Conservation (phyloP, 2,329 filamentous ascomycete genomes). For the Pseudogymnoascus sp. region DNA sequence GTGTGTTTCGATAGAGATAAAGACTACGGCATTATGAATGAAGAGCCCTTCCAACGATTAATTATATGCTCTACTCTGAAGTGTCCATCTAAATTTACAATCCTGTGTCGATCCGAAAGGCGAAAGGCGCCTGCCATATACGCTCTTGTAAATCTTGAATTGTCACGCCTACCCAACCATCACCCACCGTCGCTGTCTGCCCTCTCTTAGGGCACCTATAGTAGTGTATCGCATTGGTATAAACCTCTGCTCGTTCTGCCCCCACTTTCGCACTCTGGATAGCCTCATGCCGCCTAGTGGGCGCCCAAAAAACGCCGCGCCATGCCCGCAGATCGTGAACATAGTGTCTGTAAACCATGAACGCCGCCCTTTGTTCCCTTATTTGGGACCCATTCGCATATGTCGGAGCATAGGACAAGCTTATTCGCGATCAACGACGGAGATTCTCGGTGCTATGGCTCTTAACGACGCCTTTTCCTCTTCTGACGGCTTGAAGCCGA, state of each 20-base stretch:
- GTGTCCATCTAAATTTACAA: not conserved
- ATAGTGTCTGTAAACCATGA: not conserved
- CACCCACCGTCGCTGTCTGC: not conserved
- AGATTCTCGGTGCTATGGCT: constrained; percentile 54
- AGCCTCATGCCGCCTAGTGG: not conserved
- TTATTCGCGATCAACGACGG: constrained; percentile 45
- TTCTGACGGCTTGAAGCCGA: constrained; percentile 66
- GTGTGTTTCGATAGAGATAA: constrained; percentile 10
- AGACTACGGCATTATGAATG: constrained; percentile 9
- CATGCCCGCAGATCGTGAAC: not conserved
- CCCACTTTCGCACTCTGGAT: not conserved
- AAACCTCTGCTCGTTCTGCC: not conserved
- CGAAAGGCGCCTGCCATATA: not conserved
- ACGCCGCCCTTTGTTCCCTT: not conserved
- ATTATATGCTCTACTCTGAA: constrained; percentile 8
- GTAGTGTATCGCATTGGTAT: not conserved
- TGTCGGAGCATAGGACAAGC: not conserved
- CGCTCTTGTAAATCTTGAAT: not conserved
- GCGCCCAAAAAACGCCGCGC: not conserved
- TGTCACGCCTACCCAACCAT: not conserved
- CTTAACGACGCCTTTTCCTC: constrained; percentile 64
- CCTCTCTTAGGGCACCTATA: not conserved
- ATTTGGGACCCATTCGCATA: not conserved
- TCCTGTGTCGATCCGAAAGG: not conserved
- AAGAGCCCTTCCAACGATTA: constrained; percentile 13